These are phyloP conservation scores for Syncephalastrum contaminatum DNA, from an alignment of 371 early-diverging fungal genomes.

Conservation along the genomic window DNA sequence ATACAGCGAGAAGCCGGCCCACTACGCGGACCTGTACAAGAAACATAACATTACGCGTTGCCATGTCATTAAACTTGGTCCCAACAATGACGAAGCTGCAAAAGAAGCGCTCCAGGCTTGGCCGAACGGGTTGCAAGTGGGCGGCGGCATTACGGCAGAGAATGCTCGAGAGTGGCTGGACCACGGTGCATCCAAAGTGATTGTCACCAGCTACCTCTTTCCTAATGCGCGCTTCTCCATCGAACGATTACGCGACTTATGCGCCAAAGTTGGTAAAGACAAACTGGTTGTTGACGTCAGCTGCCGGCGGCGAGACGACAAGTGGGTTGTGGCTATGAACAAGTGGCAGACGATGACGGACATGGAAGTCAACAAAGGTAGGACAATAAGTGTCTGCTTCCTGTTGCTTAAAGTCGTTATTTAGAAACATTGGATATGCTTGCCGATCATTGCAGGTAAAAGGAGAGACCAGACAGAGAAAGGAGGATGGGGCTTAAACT, in stretches of 20 bases:
- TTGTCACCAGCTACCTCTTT: conserved; percentile 94
- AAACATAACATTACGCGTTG: conserved; percentile 74
- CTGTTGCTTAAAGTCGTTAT: neutral
- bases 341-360: conserved; percentile 96
- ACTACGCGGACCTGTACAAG: conserved; percentile 83
- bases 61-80: conserved; percentile 94
- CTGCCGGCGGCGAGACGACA: conserved; percentile 70
- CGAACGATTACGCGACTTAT: conserved; percentile 65
- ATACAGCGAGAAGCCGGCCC: conserved; percentile 67
- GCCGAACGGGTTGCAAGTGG: conserved; percentile 89
- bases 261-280: conserved; percentile 71
- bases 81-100: conserved; percentile 87
- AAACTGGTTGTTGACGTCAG: conserved; percentile 91
- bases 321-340: conserved; percentile 95
- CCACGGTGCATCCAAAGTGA: conserved; percentile 88
- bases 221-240: conserved; percentile 71
- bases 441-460: conserved; percentile 75
- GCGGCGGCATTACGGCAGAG: conserved; percentile 90
- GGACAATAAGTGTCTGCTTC: conserved; percentile 1
- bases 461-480: neutral
- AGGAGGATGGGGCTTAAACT: neutral
- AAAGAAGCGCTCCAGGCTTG: conserved; percentile 79
- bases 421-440: conserved; percentile 58
- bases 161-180: conserved; percentile 89
- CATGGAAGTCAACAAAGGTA: conserved; percentile 75